Conservation (phyloP, 768 basidiomycete genomes). For the Termitomyces heimii region DNA sequence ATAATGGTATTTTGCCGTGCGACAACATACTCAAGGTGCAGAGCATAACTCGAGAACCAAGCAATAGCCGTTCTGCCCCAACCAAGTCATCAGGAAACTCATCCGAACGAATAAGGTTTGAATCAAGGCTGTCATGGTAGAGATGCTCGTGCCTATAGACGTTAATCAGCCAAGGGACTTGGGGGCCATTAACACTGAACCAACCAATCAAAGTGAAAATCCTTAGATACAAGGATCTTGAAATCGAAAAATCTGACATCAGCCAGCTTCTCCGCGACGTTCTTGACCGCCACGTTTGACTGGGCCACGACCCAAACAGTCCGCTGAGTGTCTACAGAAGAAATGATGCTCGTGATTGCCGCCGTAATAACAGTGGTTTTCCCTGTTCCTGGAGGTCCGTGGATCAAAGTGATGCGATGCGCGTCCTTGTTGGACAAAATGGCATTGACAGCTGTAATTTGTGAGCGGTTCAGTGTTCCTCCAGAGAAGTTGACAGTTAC, state of each 20-base stretch:
- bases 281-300: constrained; percentile 76
- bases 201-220: constrained; percentile 62
- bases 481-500: constrained; percentile 14
- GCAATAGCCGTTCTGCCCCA: constrained; percentile 20
- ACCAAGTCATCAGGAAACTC: constrained; percentile 17
- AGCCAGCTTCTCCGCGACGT: constrained; percentile 68
- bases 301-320: constrained; percentile 67
- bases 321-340: constrained; percentile 12
- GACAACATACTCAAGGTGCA: constrained; percentile 68
- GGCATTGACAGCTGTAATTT: constrained; percentile 23
- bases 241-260: constrained; percentile 40
- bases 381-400: constrained; percentile 59
- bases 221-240: constrained; percentile 57
- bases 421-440: constrained; percentile 27
- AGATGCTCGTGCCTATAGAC: constrained; percentile 65
- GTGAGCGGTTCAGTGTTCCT: constrained; percentile 28
- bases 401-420: constrained; percentile 27
- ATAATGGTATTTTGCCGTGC: constrained; percentile 16
- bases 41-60: constrained; percentile 46
- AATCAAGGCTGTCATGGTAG: constrained; percentile 40
- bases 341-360: constrained; percentile 30
- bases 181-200: not conserved
- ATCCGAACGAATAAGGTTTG: constrained; percentile 44
- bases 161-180: not conserved
- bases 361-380: constrained; percentile 61